Base-by-base conservation (phyloP, 495 filamentous ascomycete species). In the Penicillium psychrofluorescens region DNA sequence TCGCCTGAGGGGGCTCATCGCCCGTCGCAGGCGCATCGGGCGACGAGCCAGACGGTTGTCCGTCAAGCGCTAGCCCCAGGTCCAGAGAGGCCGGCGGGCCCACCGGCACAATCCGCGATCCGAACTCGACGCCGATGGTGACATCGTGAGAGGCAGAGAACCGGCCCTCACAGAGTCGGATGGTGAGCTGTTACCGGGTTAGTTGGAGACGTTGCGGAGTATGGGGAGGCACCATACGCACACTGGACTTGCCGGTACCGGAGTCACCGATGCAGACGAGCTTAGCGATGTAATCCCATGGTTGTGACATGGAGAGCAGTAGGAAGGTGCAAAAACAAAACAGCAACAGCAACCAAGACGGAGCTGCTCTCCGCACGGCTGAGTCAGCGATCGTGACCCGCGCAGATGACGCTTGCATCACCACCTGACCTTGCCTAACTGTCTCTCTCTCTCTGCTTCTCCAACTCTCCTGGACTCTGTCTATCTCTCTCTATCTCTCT, bases 221-320 rank as follows among this genome's bases (percentile, higher is more conserved):
- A 31, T 15, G 34, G 9, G 9, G 16, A 43, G 2, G 28, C 15
- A 42, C 14, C 33, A 11, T 27, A 66, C 76, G 51, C 63, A 83
- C 79, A 46, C 77, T 81, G 46, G 85, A 90, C 72, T 97, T 97
- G 48, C 91, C 91, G 55, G 86, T 91, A 51, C 88, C 92, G 12
- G 83, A 88, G 68, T 96, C 92, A 61, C 92, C 92, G 58, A 98
- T 89, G 68, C 88, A 94, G 59, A 96, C 90, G 57, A 98, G 85
- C 70, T 96, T 96, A 64, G 90, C 90, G 60, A 96, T 96, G 72
- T 95, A 96, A 71, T 96, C 88, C 90, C 90, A 96, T 72, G 90
- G 77, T 62, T 79, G 79, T 62, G 79, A 73, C 79, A 84, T 83
- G 61, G 76, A 78, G 76, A 66, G 54, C 32, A 48, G 40, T 15